phyloP scores from a whole-genome alignment of 2,329 filamentous ascomycete genomes.

The Pseudogymnoascus sp. region DNA sequence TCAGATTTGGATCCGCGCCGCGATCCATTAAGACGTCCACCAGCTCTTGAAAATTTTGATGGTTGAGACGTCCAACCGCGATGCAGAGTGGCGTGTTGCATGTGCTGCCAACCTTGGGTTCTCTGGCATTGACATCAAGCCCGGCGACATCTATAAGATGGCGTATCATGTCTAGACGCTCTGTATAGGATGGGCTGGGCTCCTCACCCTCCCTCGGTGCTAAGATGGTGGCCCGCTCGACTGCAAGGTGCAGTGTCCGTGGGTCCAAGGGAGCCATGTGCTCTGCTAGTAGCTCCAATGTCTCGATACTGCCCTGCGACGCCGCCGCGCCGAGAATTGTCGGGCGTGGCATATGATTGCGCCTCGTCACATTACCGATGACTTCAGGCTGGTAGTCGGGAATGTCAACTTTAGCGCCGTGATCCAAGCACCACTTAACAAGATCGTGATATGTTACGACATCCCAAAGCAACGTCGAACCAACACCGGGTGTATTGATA shows the following conservation, averaged over 20 bases:
- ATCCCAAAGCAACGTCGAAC: constrained; percentile 2
- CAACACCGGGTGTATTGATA: background rate
- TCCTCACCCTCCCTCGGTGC: background rate
- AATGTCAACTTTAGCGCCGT: constrained; percentile 7
- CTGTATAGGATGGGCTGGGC: background rate
- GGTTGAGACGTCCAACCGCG: background rate
- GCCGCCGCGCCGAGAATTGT: constrained; percentile 7
- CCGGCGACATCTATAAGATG: constrained; percentile 10
- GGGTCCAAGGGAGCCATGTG: constrained; percentile 9
- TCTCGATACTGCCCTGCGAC: background rate
- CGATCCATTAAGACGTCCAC: constrained; percentile 8
- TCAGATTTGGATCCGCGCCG: constrained; percentile 11
- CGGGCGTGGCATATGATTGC: background rate
- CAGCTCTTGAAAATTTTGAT: background rate
- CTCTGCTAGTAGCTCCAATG: constrained; percentile 11
- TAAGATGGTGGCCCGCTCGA: background rate
- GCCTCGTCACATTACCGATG: background rate
- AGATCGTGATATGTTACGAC: constrained; percentile 8
- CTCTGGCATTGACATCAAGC: constrained; percentile 10
- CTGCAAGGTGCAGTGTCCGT: constrained; percentile 10
- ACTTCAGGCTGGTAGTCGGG: background rate
- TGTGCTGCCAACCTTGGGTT: background rate
- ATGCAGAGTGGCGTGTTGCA: constrained; percentile 10
- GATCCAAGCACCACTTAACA: constrained; percentile 8
- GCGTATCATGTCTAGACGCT: constrained; percentile 11